Base-by-base conservation (phyloP, 73 alveolate genomes). In the Tetrahymena malaccensis region DNA sequence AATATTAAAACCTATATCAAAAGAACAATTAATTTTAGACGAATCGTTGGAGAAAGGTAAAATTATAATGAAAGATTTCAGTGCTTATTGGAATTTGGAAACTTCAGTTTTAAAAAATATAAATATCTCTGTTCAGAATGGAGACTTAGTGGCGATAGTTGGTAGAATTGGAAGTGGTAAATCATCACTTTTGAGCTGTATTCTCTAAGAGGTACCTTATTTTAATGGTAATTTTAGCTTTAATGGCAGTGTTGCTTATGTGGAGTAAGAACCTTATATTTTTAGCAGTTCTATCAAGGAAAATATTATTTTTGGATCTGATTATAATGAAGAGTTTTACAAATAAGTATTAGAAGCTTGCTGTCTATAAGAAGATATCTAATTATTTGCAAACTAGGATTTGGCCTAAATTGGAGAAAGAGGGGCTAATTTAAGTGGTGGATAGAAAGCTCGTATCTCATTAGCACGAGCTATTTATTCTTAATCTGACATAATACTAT, bases 111-210 rank as follows among this genome's bases (percentile, higher is more conserved):
- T 97, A 50, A 96, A 94, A 43, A 93, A 97, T 35, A 44, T 97
- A 5, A 84, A 56, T 85, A 35, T 97, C 12, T 12, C 55, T 17
- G 50, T 97, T 31, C 22, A 55, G 38, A 44, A 94, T 31, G 98
- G 98, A 17, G 98, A 97, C 83, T 97, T 97, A 34, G 93, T 96
- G 84, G 96, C 97, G 3, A 94, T 97, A 13, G 85, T 97, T 55
- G 99, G 99, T 43, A 96, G 94, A 55, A 98, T 97, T 34, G 99
- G 99, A 31, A 96, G 97, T 33, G 99, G 99, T 1, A 97, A 97
- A 94, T 85, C 98, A 34, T 43, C 97, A 17, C 85, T 97, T 33
- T 85, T 97, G 37, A 40, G 85, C 35, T 96, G 98, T 8, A 31
- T 97, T 25, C 89, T 97, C 85, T 97, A 97, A 16, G 98, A 96